Percentiles rank a stretch among this genome's conserved stretches.
Evolutionary conservation across 2,329 filamentous ascomycete genomes (phyloP).

Genomic region (Pleoardoris graminearum): DNA sequence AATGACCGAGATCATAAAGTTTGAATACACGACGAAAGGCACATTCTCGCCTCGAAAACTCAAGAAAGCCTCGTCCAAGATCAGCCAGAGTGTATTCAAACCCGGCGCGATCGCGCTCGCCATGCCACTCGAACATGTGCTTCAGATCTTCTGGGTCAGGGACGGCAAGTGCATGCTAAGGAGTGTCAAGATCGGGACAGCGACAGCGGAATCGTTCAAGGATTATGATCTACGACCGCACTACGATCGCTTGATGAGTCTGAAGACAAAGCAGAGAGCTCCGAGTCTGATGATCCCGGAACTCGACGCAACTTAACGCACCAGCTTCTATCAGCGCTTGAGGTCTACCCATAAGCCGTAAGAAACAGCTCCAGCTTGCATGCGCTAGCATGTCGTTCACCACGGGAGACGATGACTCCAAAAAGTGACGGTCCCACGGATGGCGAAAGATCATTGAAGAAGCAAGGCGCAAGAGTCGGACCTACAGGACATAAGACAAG

Average conservation of each 20-base stretch:
- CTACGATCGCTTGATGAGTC: conserved; percentile 37
- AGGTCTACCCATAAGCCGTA: too few species aligned
- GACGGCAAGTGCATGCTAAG: conserved; percentile 39
- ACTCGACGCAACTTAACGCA: conserved; percentile 18
- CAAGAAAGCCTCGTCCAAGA: conserved; percentile 39
- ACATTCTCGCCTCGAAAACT: conserved; percentile 32
- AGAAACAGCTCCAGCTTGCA: too few species aligned
- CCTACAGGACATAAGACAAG: too few species aligned
- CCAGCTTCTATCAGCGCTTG: not conserved
- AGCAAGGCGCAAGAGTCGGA: too few species aligned
- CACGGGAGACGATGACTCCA: too few species aligned
- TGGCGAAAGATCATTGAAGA: too few species aligned
- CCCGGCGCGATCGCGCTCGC: conserved; percentile 37
- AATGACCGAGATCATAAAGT: conserved; percentile 44
- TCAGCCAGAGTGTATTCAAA: conserved; percentile 37
- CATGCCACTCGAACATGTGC: conserved; percentile 27
- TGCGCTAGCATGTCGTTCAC: too few species aligned
- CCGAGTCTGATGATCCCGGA: conserved; percentile 27
- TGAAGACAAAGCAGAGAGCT: conserved; percentile 24
- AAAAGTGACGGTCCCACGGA: too few species aligned
- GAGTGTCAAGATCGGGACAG: conserved; percentile 31
- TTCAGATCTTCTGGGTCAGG: conserved; percentile 33
- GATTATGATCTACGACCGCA: conserved; percentile 41
- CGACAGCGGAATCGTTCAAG: conserved; percentile 29
- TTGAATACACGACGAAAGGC: conserved; percentile 36